Conservation (phyloP, 108 stramenopile species). For the Cyclotella choctawhatcheeana region DNA sequence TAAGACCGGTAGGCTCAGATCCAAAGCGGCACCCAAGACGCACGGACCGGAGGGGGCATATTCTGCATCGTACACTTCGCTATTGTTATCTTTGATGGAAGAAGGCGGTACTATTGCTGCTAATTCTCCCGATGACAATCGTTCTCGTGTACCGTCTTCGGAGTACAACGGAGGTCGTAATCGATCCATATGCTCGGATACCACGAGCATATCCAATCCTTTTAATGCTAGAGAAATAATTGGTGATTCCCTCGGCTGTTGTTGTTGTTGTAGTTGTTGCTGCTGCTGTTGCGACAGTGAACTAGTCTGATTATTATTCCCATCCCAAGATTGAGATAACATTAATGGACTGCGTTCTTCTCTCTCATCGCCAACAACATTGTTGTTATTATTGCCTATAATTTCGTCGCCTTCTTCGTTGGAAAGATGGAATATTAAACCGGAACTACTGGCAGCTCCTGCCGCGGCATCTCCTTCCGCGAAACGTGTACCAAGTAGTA, state of each 20-base stretch:
- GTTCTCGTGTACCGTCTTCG: constrained; percentile 9
- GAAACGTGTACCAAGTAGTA: not conserved
- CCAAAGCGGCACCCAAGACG: constrained; percentile 83
- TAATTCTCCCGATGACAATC: constrained; percentile 10
- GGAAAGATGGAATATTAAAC: not conserved
- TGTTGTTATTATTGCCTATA: not conserved
- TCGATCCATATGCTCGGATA: constrained; percentile 14
- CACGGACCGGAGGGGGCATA: constrained; percentile 89
- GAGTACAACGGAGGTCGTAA: constrained; percentile 31
- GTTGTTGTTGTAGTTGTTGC: too few species aligned
- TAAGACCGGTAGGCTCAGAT: constrained; percentile 82
- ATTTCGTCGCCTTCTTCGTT: not conserved
- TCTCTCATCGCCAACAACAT: constrained; percentile 2
- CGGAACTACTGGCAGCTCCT: constrained; percentile 22
- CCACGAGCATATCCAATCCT: constrained; percentile 43
- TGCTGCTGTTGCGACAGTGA: not conserved
- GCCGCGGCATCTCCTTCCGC: constrained; percentile 50
- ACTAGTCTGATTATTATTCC: not conserved
- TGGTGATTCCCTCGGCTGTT: constrained; percentile 21
- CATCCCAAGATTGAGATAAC: constrained; percentile 4
- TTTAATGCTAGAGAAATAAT: constrained; percentile 22
- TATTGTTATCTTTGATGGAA: too few species aligned
- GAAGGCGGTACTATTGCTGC: not conserved
- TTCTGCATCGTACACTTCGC: constrained; percentile 59
- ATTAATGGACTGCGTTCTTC: constrained; percentile 8